These are phyloP conservation scores for Hygrophorus pudorinus DNA, from an alignment of 768 basidiomycete species.

Conservation along the genomic window DNA sequence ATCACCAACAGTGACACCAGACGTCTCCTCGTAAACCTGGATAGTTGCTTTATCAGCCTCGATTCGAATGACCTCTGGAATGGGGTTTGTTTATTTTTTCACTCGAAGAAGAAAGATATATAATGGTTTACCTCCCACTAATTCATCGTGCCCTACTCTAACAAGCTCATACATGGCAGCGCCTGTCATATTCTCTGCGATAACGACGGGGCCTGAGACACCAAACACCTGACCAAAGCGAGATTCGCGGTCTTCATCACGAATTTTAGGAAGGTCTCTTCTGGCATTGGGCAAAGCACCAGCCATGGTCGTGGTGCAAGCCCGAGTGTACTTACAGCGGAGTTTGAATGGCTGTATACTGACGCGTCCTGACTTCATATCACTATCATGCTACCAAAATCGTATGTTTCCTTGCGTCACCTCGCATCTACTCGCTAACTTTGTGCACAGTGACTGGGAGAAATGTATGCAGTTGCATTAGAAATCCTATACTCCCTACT, in stretches of 20 bases:
- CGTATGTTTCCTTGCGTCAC: conserved; percentile 45
- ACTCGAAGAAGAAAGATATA: background rate
- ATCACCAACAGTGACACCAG: conserved; percentile 97
- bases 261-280: conserved; percentile 77
- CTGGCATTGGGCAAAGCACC: conserved; percentile 90
- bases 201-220: conserved; percentile 97
- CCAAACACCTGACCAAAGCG: conserved; percentile 84
- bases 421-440: conserved; percentile 8
- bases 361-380: conserved; percentile 15
- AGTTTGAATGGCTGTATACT: conserved; percentile 26
- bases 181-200: conserved; percentile 92
- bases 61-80: conserved; percentile 94
- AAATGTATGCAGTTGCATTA: conserved; percentile 55
- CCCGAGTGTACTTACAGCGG: conserved; percentile 3
- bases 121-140: conserved; percentile 76
- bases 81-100: background rate
- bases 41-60: conserved; percentile 97
- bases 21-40: conserved; percentile 99
- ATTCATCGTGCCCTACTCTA: conserved; percentile 95
- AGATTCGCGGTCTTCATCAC: conserved; percentile 85
- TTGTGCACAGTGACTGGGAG: conserved; percentile 80
- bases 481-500: background rate
- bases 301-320: conserved; percentile 47
- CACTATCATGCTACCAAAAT: conserved; percentile 81
- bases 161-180: conserved; percentile 98